These are phyloP conservation scores for Leucocoprinus leucothites DNA, from an alignment of 768 basidiomycete genomes.

Conservation along the genomic window DNA sequence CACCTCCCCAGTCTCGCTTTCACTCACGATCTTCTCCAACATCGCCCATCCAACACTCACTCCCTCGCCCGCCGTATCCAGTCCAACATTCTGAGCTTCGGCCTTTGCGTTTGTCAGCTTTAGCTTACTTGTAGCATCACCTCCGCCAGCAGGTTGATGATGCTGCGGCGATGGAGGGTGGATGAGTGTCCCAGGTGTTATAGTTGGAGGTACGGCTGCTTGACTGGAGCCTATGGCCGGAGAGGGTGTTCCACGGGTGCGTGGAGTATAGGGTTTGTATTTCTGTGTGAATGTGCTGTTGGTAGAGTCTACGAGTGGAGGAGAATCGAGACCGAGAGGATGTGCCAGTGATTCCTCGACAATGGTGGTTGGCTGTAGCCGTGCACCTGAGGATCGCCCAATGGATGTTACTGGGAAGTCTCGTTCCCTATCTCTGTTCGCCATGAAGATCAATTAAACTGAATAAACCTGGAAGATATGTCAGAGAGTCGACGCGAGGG, in stretches of 20 bases:
- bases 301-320: constrained; percentile 19
- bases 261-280: constrained; percentile 78
- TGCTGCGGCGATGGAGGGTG: constrained; percentile 43
- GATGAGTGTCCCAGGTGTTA: constrained; percentile 40
- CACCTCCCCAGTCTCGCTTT: constrained; percentile 49
- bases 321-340: constrained; percentile 39
- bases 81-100: constrained; percentile 62
- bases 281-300: constrained; percentile 29
- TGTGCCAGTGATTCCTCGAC: constrained; percentile 58
- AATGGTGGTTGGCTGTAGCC: constrained; percentile 32
- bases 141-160: constrained; percentile 28
- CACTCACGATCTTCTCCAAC: constrained; percentile 62
- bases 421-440: neutral
- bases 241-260: constrained; percentile 50
- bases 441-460: neutral
- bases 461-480: neutral
- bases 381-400: constrained; percentile 44
- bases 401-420: constrained; percentile 54
- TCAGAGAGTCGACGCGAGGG: neutral
- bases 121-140: constrained; percentile 63
- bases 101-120: constrained; percentile 75
- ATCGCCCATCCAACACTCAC: constrained; percentile 68
- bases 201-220: neutral
- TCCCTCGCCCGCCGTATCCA: constrained; percentile 44
- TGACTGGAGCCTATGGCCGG: constrained; percentile 27